These are phyloP conservation scores for Poa annua DNA, from an alignment of 176 grass and related monocot species.

Conservation along the genomic window DNA sequence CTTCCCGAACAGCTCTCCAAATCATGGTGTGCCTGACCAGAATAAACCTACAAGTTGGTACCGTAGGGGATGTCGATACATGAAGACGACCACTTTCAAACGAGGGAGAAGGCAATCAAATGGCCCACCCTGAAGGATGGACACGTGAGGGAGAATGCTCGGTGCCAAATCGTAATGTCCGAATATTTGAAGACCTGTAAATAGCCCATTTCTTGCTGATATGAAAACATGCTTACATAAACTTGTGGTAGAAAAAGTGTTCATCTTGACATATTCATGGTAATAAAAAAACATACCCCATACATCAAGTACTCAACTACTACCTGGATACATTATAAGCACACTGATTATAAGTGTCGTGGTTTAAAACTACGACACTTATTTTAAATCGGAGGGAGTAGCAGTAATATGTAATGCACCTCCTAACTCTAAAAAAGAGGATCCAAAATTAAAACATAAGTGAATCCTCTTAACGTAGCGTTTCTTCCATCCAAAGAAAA, in stretches of 20 bases:
- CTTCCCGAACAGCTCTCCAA: too few species aligned
- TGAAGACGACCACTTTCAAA: too few species aligned
- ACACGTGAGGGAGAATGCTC: too few species aligned
- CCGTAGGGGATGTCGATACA: too few species aligned
- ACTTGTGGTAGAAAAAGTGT: neutral
- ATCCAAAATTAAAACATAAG: neutral
- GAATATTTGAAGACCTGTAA: neutral
- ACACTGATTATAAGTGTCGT: neutral
- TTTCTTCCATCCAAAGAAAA: slow-evolving; percentile 58
- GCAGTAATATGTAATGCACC: neutral
- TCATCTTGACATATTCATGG: slow-evolving; percentile 35
- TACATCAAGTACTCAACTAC: slow-evolving; percentile 32
- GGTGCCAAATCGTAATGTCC: too few species aligned
- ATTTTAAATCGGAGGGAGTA: too few species aligned
- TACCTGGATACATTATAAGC: slow-evolving; percentile 7
- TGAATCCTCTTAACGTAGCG: neutral
- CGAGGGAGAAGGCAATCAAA: too few species aligned
- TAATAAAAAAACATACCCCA: slow-evolving; percentile 40
- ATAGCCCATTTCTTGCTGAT: neutral
- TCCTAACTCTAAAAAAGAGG: neutral
- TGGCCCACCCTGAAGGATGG: too few species aligned
- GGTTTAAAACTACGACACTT: too few species aligned
- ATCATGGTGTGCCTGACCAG: too few species aligned
- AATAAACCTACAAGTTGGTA: too few species aligned
- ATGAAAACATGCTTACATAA: neutral